These are phyloP conservation scores for Streptanthus diversifolius DNA, from an alignment of 345 rosid genomes.

Conservation along the genomic window DNA sequence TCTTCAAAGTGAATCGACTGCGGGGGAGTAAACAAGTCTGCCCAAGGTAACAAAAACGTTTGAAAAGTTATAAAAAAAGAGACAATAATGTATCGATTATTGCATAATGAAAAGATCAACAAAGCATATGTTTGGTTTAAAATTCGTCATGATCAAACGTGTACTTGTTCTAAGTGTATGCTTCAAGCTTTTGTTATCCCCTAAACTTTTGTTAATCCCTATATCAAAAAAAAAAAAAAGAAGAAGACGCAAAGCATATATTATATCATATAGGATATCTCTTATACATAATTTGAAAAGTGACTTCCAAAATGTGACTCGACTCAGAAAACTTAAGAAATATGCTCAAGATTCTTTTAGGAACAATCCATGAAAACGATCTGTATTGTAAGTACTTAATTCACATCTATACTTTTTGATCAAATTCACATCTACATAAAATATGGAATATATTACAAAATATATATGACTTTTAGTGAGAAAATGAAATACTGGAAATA, in stretches of 20 bases:
- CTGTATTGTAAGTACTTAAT: background rate
- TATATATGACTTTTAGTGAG: background rate
- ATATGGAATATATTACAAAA: background rate
- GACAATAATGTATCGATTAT: no score
- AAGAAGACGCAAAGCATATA: no score
- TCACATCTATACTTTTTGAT: no score
- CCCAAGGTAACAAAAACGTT: background rate
- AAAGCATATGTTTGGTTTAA: no score
- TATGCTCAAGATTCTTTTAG: background rate
- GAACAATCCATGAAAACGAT: conserved; percentile 3
- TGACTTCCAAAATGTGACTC: background rate
- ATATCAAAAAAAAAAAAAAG: background rate
- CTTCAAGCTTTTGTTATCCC: background rate
- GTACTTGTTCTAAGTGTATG: background rate
- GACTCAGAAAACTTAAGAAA: background rate
- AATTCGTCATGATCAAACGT: background rate
- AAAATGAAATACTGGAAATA: background rate
- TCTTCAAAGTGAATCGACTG: background rate
- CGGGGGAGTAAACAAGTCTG: background rate
- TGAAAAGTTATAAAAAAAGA: no score
- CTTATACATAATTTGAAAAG: background rate
- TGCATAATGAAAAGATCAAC: no score
- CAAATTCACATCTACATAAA: background rate
- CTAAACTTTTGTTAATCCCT: background rate
- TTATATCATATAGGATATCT: background rate